Conservation (phyloP, 192 early-diverging fungal species). For the Umbelopsis isabellina region DNA sequence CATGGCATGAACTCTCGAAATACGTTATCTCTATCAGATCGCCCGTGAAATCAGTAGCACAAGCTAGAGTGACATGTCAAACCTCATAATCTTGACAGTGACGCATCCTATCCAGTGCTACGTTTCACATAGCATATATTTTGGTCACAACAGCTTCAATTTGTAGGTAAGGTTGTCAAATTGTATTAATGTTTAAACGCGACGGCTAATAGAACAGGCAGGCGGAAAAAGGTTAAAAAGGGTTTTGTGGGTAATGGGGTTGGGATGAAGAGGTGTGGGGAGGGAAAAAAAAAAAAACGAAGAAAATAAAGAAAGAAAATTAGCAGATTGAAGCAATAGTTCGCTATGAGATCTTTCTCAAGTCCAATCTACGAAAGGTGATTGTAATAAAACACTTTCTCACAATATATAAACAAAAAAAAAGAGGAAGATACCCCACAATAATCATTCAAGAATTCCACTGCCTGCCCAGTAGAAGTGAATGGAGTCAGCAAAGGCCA, state of each 20-base stretch:
- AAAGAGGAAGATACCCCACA: too few species aligned
- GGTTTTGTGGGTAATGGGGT: background rate
- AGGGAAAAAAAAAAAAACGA: background rate
- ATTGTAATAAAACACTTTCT: too few species aligned
- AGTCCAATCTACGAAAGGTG: too few species aligned
- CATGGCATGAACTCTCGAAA: too few species aligned
- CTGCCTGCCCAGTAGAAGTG: too few species aligned
- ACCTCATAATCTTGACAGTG: too few species aligned
- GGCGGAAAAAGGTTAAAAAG: background rate
- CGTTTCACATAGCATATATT: background rate
- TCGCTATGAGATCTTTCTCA: background rate
- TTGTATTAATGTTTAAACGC: constrained; percentile 7
- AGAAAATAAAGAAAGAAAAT: background rate
- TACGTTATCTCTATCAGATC: too few species aligned
- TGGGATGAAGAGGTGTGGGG: background rate
- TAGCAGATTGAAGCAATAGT: background rate
- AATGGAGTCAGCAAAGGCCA: too few species aligned
- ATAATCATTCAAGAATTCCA: too few species aligned
- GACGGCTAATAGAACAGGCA: background rate
- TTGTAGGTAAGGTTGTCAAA: background rate
- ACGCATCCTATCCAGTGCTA: background rate
- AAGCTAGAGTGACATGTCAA: too few species aligned
- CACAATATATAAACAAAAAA: too few species aligned
- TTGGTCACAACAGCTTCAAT: background rate
- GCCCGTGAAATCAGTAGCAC: too few species aligned